phyloP scores from a whole-genome alignment of 768 basidiomycete species.

The Mycena olivaceomarginata region DNA sequence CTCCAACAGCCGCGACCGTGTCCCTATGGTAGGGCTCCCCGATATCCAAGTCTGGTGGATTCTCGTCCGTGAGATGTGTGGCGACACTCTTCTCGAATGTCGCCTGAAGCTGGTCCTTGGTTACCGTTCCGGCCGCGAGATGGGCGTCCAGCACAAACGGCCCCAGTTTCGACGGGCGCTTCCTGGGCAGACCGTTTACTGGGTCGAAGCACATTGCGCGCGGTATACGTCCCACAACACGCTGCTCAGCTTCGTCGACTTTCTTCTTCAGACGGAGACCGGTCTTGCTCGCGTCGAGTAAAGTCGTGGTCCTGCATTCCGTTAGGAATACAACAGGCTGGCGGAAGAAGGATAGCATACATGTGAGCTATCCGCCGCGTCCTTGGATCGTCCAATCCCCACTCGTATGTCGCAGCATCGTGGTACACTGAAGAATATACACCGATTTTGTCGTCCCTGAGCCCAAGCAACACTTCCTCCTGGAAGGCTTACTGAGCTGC shows the following conservation, averaged over 20 bases:
- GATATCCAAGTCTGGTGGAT: background rate
- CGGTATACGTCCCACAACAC: slow-evolving; percentile 44
- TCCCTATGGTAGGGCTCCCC: background rate
- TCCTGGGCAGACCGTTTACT: background rate
- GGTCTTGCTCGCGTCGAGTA: slow-evolving; percentile 71
- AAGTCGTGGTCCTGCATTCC: slow-evolving; percentile 65
- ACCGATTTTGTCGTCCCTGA: slow-evolving; percentile 61
- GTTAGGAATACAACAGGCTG: background rate
- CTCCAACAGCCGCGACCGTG: background rate
- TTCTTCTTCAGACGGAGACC: slow-evolving; percentile 60
- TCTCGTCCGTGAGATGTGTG: background rate
- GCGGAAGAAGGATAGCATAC: slow-evolving; percentile 51
- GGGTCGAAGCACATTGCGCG: slow-evolving; percentile 22
- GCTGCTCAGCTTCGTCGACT: slow-evolving; percentile 54
- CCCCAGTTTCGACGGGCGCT: slow-evolving; percentile 10
- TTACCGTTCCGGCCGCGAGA: background rate
- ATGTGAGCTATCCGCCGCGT: slow-evolving; percentile 65
- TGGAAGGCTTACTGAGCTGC: slow-evolving; percentile 44
- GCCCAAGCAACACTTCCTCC: slow-evolving; percentile 57
- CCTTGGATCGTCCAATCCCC: slow-evolving; percentile 59
- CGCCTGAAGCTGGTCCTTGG: slow-evolving; percentile 9
- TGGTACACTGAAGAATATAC: slow-evolving; percentile 66
- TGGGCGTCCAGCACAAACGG: slow-evolving; percentile 31
- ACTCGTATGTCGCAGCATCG: slow-evolving; percentile 61
- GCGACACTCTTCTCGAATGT: slow-evolving; percentile 10